phyloP scores from a whole-genome alignment of 139 green algal species.

The Closterium sp. region DNA sequence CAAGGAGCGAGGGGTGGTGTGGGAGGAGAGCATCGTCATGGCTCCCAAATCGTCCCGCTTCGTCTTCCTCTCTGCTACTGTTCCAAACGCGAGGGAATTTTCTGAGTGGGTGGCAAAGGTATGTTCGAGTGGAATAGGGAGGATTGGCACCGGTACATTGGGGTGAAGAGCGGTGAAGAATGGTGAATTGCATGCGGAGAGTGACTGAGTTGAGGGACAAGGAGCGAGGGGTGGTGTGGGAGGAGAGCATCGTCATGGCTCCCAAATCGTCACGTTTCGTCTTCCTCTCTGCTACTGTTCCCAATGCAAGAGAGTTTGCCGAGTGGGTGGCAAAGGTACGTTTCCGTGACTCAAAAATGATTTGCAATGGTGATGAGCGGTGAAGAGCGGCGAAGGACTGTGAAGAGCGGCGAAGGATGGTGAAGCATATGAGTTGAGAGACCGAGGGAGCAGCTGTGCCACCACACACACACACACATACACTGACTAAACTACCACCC shows the following conservation, averaged over 20 bases:
- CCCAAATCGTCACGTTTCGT: constrained; percentile 57
- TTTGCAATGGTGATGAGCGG: too few species aligned
- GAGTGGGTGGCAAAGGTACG: constrained; percentile 67
- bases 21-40: constrained; percentile 96
- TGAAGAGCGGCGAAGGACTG: too few species aligned
- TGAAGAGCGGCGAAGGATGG: too few species aligned
- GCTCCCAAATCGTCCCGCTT: constrained; percentile 55
- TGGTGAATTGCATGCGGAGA: too few species aligned
- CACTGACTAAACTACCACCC: too few species aligned
- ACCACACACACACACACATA: too few species aligned
- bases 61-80: constrained; percentile 82
- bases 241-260: constrained; percentile 91
- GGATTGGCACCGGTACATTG: too few species aligned
- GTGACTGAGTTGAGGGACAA: constrained; percentile 80
- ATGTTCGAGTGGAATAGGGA: constrained; percentile 99
- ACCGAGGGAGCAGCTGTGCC: too few species aligned
- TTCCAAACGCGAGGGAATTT: constrained; percentile 80
- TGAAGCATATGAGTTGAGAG: too few species aligned
- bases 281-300: constrained; percentile 82
- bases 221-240: constrained; percentile 98
- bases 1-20: constrained; percentile 95
- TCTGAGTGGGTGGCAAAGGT: constrained; percentile 79
- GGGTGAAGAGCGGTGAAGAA: too few species aligned
- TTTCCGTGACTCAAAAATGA: too few species aligned
- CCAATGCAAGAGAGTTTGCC: constrained; percentile 79